Evolutionary conservation across 2,329 filamentous ascomycete species (phyloP).

Genomic region (Xylaria digitata): DNA sequence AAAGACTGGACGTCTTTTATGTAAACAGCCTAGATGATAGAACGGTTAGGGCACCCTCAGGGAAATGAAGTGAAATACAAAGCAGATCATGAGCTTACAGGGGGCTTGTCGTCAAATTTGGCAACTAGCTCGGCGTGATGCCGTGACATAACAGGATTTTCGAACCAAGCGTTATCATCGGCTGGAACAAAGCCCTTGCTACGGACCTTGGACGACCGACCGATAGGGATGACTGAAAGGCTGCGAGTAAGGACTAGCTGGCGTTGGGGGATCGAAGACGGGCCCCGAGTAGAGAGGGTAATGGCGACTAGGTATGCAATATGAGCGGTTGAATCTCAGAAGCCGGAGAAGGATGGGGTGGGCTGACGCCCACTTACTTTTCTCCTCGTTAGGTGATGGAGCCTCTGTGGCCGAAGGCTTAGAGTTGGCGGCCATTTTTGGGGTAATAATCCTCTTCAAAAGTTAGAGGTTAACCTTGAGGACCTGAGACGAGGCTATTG

Average conservation of each 20-base stretch:
- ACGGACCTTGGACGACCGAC: slow-evolving; percentile 59
- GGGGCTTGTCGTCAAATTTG: slow-evolving; percentile 51
- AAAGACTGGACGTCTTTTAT: slow-evolving; percentile 62
- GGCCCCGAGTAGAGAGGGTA: slow-evolving; percentile 20
- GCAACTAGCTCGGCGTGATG: slow-evolving; percentile 69
- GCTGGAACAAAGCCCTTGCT: slow-evolving; percentile 56
- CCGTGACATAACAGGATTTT: slow-evolving; percentile 78
- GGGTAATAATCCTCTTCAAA: slow-evolving; percentile 3
- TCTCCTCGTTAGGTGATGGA: slow-evolving; percentile 24
- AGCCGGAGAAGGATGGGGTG: slow-evolving; percentile 5
- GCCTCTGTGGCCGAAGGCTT: slow-evolving; percentile 18
- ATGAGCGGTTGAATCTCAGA: slow-evolving; percentile 21
- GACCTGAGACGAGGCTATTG: neutral
- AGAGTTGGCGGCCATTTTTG: slow-evolving; percentile 26
- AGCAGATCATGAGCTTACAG: slow-evolving; percentile 27
- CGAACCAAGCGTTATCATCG: slow-evolving; percentile 71
- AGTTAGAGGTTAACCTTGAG: neutral
- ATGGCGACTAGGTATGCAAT: slow-evolving; percentile 39
- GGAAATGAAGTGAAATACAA: neutral
- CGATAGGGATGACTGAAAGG: slow-evolving; percentile 50
- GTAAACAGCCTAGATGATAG: slow-evolving; percentile 54
- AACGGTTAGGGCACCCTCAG: slow-evolving; percentile 11
- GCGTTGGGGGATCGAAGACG: slow-evolving; percentile 41
- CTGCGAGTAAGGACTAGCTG: slow-evolving; percentile 48
- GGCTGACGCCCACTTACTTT: slow-evolving; percentile 33